Percentiles rank a stretch among this genome's conserved stretches.
These are phyloP conservation scores for Ensete ventricosum DNA, from an alignment of 176 grass and related monocot genomes.

Conservation along the genomic window DNA sequence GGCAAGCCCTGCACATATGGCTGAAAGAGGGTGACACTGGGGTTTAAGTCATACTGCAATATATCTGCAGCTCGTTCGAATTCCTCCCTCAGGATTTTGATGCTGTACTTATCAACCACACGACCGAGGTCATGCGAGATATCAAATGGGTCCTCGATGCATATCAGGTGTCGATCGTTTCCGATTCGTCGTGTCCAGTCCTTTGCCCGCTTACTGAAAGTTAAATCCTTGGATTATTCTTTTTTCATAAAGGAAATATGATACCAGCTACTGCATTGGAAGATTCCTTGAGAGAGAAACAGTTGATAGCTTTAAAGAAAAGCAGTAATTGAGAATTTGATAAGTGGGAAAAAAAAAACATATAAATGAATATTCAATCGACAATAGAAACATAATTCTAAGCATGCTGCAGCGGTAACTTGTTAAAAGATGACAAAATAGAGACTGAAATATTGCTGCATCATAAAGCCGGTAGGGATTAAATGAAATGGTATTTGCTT, in stretches of 20 bases:
- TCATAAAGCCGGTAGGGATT: no score
- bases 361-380: not conserved
- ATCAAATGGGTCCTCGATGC: slow-evolving; percentile 96
- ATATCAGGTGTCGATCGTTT: slow-evolving; percentile 91
- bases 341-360: not conserved
- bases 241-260: not conserved
- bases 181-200: slow-evolving; percentile 86
- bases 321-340: not conserved
- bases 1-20: slow-evolving; percentile 28
- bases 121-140: slow-evolving; percentile 84
- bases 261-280: slow-evolving; percentile 7
- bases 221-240: not conserved
- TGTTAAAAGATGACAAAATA: not conserved
- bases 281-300: not conserved
- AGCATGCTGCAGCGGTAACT: not conserved
- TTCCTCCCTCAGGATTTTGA: slow-evolving; percentile 82
- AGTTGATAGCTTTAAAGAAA: not conserved
- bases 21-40: slow-evolving; percentile 55
- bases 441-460: not conserved
- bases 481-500: no score
- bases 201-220: slow-evolving; percentile 70
- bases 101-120: slow-evolving; percentile 69
- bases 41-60: slow-evolving; percentile 64
- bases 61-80: slow-evolving; percentile 87
- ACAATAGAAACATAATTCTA: not conserved